These are phyloP conservation scores for Rhodotorula sp. DNA, from an alignment of 1,284 basidiomycete species.

Conservation along the genomic window DNA sequence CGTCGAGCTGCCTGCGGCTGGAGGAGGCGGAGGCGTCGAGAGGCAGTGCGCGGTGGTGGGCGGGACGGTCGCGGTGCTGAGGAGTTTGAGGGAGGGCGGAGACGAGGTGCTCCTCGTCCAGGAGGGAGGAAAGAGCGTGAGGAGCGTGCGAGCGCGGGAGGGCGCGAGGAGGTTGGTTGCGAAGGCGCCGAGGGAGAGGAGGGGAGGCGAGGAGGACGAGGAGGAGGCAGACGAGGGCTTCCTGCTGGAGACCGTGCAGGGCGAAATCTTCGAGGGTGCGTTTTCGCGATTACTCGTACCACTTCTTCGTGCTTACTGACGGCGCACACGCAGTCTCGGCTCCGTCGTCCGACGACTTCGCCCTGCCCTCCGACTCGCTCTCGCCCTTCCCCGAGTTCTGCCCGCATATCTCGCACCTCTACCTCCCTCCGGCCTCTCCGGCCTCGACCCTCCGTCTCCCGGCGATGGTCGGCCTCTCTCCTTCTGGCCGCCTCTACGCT, in stretches of 20 bases:
- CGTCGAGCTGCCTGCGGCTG: not conserved
- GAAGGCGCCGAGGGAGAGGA: not conserved
- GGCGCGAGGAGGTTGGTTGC: conserved; percentile 57
- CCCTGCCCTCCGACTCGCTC: conserved; percentile 42
- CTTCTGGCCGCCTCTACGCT: conserved; percentile 47
- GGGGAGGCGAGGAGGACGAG: conserved; percentile 32
- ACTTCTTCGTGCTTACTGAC: not conserved
- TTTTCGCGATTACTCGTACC: not conserved
- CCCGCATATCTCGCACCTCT: conserved; percentile 52
- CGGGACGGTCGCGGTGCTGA: conserved; percentile 19
- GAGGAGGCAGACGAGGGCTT: conserved; percentile 42
- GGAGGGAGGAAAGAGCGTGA: not conserved
- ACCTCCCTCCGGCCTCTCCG: conserved; percentile 42
- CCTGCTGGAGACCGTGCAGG: conserved; percentile 59
- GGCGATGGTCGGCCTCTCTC: conserved; percentile 46
- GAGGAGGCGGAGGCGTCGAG: not conserved
- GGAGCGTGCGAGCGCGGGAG: conserved; percentile 10
- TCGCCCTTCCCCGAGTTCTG: conserved; percentile 65
- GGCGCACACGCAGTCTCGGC: conserved; percentile 24
- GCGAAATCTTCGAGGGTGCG: conserved; percentile 61
- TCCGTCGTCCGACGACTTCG: conserved; percentile 24
- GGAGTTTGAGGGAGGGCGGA: conserved; percentile 8
- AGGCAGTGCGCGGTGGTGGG: conserved; percentile 28
- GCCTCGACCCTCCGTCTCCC: conserved; percentile 30
- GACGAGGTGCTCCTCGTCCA: conserved; percentile 32